Evolutionary conservation across 768 basidiomycete species (phyloP), one percentile per base, ranked within the genome.

Genomic region (Multifurca ochricompacta): DNA sequence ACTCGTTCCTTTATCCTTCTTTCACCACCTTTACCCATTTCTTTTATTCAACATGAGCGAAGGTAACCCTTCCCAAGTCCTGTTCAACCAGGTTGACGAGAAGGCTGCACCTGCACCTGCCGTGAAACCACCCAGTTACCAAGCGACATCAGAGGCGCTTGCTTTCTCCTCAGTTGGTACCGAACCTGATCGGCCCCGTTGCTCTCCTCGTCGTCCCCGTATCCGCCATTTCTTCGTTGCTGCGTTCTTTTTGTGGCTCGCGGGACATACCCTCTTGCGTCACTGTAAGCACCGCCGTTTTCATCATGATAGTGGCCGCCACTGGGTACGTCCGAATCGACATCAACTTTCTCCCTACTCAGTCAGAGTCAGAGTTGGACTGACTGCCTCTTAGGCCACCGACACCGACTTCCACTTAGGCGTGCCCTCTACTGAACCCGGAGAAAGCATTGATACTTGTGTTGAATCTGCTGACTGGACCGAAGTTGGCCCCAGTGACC

Each of bases 401-500:
- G n/a, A n/a, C n/a, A n/a, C n/a, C n/a, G n/a, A 31, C 44, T 45
- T 45, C n/a, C 27, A 9, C 6, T 28, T 45, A 2, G 44, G 13
- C 18, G 2, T 45, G 27, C 30, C 30, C 10, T n/a, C 23, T 27
- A 45, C n/a, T 3, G 37, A 3, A 37, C 55, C 37, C 19, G 25
- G 32, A 44, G 44, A 36, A 19, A 18, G 3, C 16, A 42, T 57
- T 40, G 39, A 57, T 32, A 8, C 4, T 7, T 57, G 56, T 19
- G 50, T 57, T 23, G 45, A 52, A 9, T 11, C 50, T 4, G 5
- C 8, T 19, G 39, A 52, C 32, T 57, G 56, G 56, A 31, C 28
- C n/a, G 45, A 28, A 16, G 3, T 40, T 16, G 39, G 42, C 3
- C 56, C 44, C 27, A 2, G 0, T 5, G 19, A 36, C 3, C n/a